A percentile compares a stretch with the other conserved stretches of the same genome.
These are phyloP conservation scores for Aspergillus funiculosus DNA, from an alignment of 495 filamentous ascomycete genomes.

Conservation along the genomic window DNA sequence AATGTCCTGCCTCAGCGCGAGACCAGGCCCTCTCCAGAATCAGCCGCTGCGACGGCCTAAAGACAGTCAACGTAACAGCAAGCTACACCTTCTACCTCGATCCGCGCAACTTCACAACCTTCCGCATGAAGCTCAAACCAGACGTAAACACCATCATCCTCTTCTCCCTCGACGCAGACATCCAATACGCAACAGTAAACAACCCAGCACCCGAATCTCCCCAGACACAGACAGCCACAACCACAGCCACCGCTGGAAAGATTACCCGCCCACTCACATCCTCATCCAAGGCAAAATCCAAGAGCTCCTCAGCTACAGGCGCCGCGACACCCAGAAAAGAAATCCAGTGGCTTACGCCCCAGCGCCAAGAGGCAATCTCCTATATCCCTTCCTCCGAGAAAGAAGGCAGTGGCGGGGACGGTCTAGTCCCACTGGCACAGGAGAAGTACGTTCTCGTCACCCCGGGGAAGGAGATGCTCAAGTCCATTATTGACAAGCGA, in stretches of 20 bases:
- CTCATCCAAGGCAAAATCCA: background rate
- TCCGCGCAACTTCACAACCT: slow-evolving; percentile 30
- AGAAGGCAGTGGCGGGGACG: too few relatives aligned
- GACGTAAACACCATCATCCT: slow-evolving; percentile 27
- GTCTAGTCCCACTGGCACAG: too few relatives aligned
- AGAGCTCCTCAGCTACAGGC: slow-evolving; percentile 11
- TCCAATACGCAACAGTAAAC: slow-evolving; percentile 29
- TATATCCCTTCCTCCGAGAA: slow-evolving; percentile 10
- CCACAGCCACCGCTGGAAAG: slow-evolving; percentile 3
- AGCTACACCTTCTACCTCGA: slow-evolving; percentile 30
- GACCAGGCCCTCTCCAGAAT: slow-evolving; percentile 27
- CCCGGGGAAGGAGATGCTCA: slow-evolving; percentile 27
- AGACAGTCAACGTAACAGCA: slow-evolving; percentile 19
- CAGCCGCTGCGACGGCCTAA: slow-evolving; percentile 11
- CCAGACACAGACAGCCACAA: slow-evolving; percentile 26
- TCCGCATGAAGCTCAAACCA: slow-evolving; percentile 29
- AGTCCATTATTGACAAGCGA: slow-evolving; percentile 23
- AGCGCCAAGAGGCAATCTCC: slow-evolving; percentile 22
- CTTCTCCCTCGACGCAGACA: slow-evolving; percentile 27
- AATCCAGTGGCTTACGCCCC: slow-evolving; percentile 25
- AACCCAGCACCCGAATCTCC: slow-evolving; percentile 28
- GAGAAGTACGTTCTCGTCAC: slow-evolving; percentile 25
- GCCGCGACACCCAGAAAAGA: background rate
- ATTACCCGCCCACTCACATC: background rate
- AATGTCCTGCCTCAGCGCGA: slow-evolving; percentile 21